Base-by-base conservation (phyloP, 768 basidiomycete species). In the Pluteus cervinus region DNA sequence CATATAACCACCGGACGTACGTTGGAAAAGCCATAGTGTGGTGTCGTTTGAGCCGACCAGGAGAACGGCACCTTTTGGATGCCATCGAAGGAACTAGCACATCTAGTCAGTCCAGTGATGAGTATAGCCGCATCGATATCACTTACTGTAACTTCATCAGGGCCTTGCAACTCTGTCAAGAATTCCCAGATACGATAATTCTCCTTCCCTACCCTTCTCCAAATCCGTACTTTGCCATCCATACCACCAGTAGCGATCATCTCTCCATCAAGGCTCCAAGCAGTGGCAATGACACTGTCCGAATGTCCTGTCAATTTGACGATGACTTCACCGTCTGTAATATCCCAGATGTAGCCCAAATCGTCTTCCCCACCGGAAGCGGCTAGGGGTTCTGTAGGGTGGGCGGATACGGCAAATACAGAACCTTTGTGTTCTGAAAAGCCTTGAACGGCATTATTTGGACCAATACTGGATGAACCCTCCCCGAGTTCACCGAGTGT, bases 361-460 rank as follows among this genome's bases (percentile, higher is more conserved):
- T 98, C 93, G 56, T 98, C 96, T 60, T 96, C 91, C 14, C 91
- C 96, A 18, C 96, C 96, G 1, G 92, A 91, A 15, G 78, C 83
- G 5, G 89, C 92, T 15, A 98, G 68, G 3, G 84, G 77, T 41
- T 81, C 68, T 10, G 75, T 76, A 0, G 96, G 94, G 55, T 99
- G 96, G 23, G 77, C 72, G 3, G 90, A 68, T 25, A 98, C 69
- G 22, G 81, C 62, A 57, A 96, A 99, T 22, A 97, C 86, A 12
- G 94, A 92, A 17, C 72, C 61, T 11, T 57, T 55, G 60, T 98
- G 93, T 6, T 61, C 61, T 11, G 68, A 55, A 54, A 90, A 91
- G 41, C 71, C 69, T 53, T 81, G 83, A 9, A 86, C 65, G 8
- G 80, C 79, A 52, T 78, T 84, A 55, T 78, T 76, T 44, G 76